Evolutionary conservation across 2,329 filamentous ascomycete species (phyloP).

Genomic region (Microcyclospora tardicrescens): DNA sequence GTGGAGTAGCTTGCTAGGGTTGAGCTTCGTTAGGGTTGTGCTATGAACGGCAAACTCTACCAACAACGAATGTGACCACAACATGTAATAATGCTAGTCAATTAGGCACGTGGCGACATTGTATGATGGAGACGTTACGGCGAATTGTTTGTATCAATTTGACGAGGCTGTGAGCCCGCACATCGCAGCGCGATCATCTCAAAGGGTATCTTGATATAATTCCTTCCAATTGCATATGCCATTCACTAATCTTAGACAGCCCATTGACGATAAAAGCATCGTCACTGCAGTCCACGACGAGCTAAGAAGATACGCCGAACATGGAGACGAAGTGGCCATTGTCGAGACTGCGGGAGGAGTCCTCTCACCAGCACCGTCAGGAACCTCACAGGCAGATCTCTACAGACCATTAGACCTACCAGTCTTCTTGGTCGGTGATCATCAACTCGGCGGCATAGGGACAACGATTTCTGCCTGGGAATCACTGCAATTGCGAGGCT

Average conservation of each 20-base stretch:
- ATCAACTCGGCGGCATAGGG: conserved; percentile 65
- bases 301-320: conserved; percentile 28
- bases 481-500: conserved; percentile 63
- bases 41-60: neutral
- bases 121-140: conserved; percentile 33
- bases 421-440: conserved; percentile 61
- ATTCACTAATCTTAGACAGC: conserved; percentile 4
- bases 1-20: neutral
- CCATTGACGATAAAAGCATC: conserved; percentile 20
- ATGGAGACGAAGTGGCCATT: conserved; percentile 46
- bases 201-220: conserved; percentile 3
- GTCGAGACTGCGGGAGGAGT: conserved; percentile 76
- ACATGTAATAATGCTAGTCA: no score
- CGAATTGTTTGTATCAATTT: conserved; percentile 57
- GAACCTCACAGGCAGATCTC: conserved; percentile 63
- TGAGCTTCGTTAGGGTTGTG: neutral
- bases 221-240: no score
- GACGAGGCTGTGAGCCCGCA: conserved; percentile 66
- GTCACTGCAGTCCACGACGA: conserved; percentile 31
- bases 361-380: conserved; percentile 64
- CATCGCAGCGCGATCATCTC: conserved; percentile 44
- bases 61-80: neutral
- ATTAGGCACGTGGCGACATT: no score
- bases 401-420: conserved; percentile 64
- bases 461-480: conserved; percentile 70